A percentile compares a stretch with the other conserved stretches of the same genome.
These are phyloP conservation scores for Clausena lansium DNA, from an alignment of 345 rosid genomes.

Conservation along the genomic window DNA sequence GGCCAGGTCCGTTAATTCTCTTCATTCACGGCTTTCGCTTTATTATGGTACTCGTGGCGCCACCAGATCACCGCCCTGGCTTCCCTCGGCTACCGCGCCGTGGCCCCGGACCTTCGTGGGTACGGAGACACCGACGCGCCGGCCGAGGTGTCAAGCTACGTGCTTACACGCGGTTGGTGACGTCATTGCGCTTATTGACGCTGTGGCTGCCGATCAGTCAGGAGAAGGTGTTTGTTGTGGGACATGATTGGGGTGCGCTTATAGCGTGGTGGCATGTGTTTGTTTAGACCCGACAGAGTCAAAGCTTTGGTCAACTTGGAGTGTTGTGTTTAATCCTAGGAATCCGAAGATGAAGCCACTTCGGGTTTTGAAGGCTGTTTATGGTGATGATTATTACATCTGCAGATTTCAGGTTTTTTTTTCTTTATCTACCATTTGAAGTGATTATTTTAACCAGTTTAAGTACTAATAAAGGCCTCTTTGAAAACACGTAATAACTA, in stretches of 20 bases:
- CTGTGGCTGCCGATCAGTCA: conserved; percentile 32
- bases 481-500: too few relatives aligned
- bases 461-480: too few relatives aligned
- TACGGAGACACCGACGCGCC: conserved; percentile 79
- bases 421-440: neutral
- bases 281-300: conserved; percentile 60
- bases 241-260: conserved; percentile 76
- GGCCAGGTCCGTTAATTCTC: conserved; percentile 58
- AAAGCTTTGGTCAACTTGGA: conserved; percentile 60
- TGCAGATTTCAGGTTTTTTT: conserved; percentile 71
- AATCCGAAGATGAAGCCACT: conserved; percentile 54
- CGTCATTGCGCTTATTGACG: conserved; percentile 46
- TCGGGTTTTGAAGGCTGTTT: conserved; percentile 34
- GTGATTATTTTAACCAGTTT: neutral
- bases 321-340: conserved; percentile 48
- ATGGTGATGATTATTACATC: conserved; percentile 73
- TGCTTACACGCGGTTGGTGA: conserved; percentile 56
- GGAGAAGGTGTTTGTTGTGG: conserved; percentile 57
- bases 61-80: conserved; percentile 70
- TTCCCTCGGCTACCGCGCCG: conserved; percentile 62
- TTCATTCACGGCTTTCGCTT: conserved; percentile 86
- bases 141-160: conserved; percentile 37
- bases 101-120: conserved; percentile 89
- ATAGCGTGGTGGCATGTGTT: conserved; percentile 60
- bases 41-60: conserved; percentile 85